These are phyloP conservation scores for Tothia fuscella DNA, from an alignment of 2,329 filamentous ascomycete genomes.

Conservation along the genomic window DNA sequence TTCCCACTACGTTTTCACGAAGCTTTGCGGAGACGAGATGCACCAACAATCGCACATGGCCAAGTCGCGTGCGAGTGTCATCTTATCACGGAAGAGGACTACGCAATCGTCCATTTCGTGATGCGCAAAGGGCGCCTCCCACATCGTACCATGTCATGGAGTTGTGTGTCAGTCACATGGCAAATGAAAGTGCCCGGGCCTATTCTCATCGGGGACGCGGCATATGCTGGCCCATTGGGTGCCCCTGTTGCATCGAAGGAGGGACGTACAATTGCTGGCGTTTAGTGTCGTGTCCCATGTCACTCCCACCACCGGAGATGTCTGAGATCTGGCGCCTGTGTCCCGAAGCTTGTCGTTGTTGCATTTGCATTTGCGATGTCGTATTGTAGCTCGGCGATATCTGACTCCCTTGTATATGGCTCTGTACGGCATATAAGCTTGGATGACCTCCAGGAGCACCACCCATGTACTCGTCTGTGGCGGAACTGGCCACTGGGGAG, in stretches of 20 bases:
- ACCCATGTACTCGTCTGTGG: slow-evolving; percentile 25
- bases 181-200: too few species aligned
- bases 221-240: too few species aligned
- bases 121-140: too few species aligned
- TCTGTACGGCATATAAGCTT: slow-evolving; percentile 20
- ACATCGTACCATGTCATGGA: too few species aligned
- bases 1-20: too few species aligned
- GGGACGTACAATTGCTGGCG: slow-evolving; percentile 47
- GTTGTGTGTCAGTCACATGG: too few species aligned
- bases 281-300: slow-evolving; percentile 34
- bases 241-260: slow-evolving; percentile 37
- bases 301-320: slow-evolving; percentile 42
- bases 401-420: slow-evolving; percentile 18
- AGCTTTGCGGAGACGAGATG: too few species aligned
- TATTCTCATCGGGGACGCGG: too few species aligned
- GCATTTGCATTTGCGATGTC: slow-evolving; percentile 15
- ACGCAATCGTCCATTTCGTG: too few species aligned
- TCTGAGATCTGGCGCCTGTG: slow-evolving; percentile 50
- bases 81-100: too few species aligned
- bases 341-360: slow-evolving; percentile 19
- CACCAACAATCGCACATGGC: too few species aligned
- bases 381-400: not conserved
- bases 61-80: too few species aligned
- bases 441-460: slow-evolving; percentile 20
- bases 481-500: slow-evolving; percentile 34